Percentiles rank a stretch among this genome's conserved stretches.
These are phyloP conservation scores for Paramecium biaurelia DNA, from an alignment of 73 alveolate genomes.

Conservation along the genomic window DNA sequence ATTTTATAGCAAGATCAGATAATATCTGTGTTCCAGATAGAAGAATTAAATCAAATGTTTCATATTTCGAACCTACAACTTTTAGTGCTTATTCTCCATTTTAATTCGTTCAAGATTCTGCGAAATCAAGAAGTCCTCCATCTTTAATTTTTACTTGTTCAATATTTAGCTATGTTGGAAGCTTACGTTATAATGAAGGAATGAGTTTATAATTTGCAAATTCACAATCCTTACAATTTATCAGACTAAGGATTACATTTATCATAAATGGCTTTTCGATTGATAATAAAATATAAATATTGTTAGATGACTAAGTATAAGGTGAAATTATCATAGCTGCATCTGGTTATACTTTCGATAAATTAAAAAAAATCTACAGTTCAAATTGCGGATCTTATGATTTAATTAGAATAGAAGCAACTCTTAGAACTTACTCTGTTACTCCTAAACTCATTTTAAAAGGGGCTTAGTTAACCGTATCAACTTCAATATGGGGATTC, in stretches of 20 bases:
- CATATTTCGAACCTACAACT: neutral
- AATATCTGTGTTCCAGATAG: neutral
- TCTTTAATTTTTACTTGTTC: neutral
- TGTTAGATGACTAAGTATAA: neutral
- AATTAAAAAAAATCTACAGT: neutral
- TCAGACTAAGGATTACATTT: neutral
- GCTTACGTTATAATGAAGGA: neutral
- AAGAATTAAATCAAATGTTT: neutral
- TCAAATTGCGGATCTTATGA: neutral
- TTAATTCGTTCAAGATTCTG: neutral
- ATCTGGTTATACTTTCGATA: neutral
- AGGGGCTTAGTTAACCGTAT: neutral
- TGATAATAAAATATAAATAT: neutral
- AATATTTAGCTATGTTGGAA: neutral
- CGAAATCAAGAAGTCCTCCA: neutral
- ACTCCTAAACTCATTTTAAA: neutral
- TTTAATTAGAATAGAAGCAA: neutral
- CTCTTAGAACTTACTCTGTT: neutral
- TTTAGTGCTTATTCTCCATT: neutral
- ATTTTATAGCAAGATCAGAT: neutral
- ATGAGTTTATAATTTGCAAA: neutral
- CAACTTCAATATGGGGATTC: neutral
- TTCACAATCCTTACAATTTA: neutral
- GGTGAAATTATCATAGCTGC: neutral
- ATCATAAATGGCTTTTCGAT: neutral